Evolutionary conservation across 1,284 basidiomycete genomes (phyloP).

Genomic region (Ceratobasidium sp.): DNA sequence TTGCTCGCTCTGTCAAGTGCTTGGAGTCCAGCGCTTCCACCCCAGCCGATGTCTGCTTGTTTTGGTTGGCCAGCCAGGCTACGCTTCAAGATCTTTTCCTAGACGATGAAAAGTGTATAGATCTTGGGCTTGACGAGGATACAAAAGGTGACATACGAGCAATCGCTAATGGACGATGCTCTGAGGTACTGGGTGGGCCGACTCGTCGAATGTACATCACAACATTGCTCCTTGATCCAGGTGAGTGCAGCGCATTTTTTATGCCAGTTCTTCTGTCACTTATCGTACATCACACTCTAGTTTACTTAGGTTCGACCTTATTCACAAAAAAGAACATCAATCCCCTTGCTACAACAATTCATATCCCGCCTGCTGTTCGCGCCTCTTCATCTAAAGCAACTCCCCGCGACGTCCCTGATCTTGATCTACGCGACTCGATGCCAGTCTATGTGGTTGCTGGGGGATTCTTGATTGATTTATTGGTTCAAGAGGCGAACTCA

Average conservation of each 20-base stretch:
- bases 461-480: background rate
- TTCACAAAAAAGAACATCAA: background rate
- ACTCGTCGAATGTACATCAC: conserved; percentile 34
- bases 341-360: background rate
- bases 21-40: conserved; percentile 39
- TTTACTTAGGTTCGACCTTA: background rate
- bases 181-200: conserved; percentile 21
- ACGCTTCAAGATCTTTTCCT: background rate
- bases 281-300: background rate
- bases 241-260: conserved; percentile 19
- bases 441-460: conserved; percentile 20
- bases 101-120: background rate
- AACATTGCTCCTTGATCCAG: conserved; percentile 32
- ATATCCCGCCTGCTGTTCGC: background rate
- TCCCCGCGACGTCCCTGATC: conserved; percentile 2
- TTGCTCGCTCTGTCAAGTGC: conserved; percentile 46
- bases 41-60: conserved; percentile 38
- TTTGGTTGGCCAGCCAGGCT: conserved; percentile 43
- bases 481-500: conserved; percentile 12
- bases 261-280: background rate
- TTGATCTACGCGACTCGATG: conserved; percentile 4
- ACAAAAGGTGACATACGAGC: background rate
- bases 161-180: conserved; percentile 37
- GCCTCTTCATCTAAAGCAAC: background rate
- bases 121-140: conserved; percentile 5